Conservation (phyloP, 768 basidiomycete species). For the Lentinula lateritia region DNA sequence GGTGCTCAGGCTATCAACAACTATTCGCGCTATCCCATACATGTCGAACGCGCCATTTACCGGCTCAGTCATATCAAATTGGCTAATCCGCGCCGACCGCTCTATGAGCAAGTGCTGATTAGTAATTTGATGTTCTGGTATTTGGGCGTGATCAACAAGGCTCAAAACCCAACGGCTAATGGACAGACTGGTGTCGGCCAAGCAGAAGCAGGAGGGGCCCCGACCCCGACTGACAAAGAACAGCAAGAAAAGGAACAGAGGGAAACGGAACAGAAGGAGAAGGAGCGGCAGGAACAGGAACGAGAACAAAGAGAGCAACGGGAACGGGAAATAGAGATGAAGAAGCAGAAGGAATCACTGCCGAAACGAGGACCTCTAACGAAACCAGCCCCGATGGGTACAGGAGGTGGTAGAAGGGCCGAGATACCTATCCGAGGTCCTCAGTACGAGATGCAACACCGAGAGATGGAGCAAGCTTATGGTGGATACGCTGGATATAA, state of each 20-base stretch:
- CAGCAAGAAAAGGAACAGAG: conserved; percentile 36
- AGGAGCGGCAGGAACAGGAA: conserved; percentile 36
- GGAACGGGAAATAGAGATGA: conserved; percentile 44
- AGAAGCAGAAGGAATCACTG: conserved; percentile 46
- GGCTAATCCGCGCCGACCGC: conserved; percentile 91
- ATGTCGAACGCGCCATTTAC: conserved; percentile 98
- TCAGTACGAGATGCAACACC: conserved; percentile 92
- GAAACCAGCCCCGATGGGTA: conserved; percentile 47
- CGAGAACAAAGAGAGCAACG: conserved; percentile 38
- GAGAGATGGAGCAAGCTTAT: conserved; percentile 89
- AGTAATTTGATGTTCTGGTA: conserved; percentile 99
- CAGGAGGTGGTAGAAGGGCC: conserved; percentile 55
- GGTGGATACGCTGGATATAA: conserved; percentile 36
- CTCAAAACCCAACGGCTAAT: conserved; percentile 40
- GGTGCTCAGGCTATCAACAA: conserved; percentile 34
- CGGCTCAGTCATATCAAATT: conserved; percentile 97
- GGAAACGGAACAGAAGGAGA: conserved; percentile 36
- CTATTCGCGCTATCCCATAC: conserved; percentile 88
- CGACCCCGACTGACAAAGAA: conserved; percentile 31
- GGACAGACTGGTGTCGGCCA: conserved; percentile 33
- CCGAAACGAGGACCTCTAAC: conserved; percentile 59
- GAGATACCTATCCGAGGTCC: conserved; percentile 87
- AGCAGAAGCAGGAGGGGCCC: conserved; percentile 33
- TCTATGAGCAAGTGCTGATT: conserved; percentile 95
- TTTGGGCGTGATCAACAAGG: conserved; percentile 93